Evolutionary conservation across 106 monocot genomes (phyloP), one percentile per base, ranked within the genome.

Genomic region (Iris macrosiphon): DNA sequence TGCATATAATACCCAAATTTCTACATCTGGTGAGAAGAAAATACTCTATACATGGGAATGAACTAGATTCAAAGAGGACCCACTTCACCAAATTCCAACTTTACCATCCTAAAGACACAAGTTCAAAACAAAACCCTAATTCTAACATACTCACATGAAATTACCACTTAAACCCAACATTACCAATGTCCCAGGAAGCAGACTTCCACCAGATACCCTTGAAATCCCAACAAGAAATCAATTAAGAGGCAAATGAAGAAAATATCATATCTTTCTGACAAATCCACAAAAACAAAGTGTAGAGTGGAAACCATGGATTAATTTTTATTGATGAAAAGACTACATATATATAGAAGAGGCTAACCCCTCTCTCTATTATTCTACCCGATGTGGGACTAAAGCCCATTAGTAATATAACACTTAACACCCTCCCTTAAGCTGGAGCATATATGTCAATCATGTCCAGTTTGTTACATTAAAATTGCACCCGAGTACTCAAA

Each of bases 41-140:
- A 15, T 41, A 42, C 25, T 40, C 6, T 33, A 40, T 23, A 44
- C 6, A 52, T 17, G 4, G 33, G 40, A 8, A 13, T 16, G 37
- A 30, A 17, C 34, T 33, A 31, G 38, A 77, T 55, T 77, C 22
- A 40, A 28, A 46, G 20, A 53, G 11, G 35, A n/a, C 52, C 60
- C 44, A 49, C 45, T 40, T 61, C 61, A 32, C 55, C n/a, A n/a
- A 57, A 42, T 21, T 32, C 20, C 27, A 35, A 59, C 27, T 40
- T 49, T 30, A 45, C 28, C 30, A 40, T 40, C 50, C 16, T 25
- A 41, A 26, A 24, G 55, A 54, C 21, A 56, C 23, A 14, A 61
- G 41, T n/a, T n/a, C n/a, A n/a, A n/a, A n/a, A n/a, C n/a, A n/a
- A 45, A 20, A 10, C 40, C 61, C 53, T 62, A 70, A 29, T 62